Conservation (phyloP, 495 filamentous ascomycete genomes). For the Hyaloscypha bicolor region DNA sequence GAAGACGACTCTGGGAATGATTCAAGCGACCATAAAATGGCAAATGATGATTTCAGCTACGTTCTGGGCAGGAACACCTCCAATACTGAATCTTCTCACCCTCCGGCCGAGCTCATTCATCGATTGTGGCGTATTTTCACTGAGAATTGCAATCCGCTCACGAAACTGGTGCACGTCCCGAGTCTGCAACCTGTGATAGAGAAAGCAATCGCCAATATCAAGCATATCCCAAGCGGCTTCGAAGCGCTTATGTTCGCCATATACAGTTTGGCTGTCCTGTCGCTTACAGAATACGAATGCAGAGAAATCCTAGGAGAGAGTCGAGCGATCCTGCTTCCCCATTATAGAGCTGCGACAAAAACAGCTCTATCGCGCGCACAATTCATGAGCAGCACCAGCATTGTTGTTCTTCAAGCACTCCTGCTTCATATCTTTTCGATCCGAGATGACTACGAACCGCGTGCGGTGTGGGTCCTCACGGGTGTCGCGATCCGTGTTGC, state of each 20-base stretch:
- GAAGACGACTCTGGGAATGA: not conserved
- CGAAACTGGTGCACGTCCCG: constrained; percentile 68
- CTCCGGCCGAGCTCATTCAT: constrained; percentile 22
- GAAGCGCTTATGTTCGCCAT: constrained; percentile 79
- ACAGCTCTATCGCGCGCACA: constrained; percentile 72
- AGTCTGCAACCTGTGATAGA: constrained; percentile 40
- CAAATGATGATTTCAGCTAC: constrained; percentile 7
- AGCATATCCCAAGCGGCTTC: constrained; percentile 55
- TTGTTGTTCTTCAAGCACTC: constrained; percentile 76
- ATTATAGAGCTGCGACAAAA: constrained; percentile 76
- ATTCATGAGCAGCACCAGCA: constrained; percentile 71
- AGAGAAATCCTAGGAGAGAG: constrained; percentile 53
- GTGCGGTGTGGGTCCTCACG: constrained; percentile 60
- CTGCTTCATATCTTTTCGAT: constrained; percentile 61
- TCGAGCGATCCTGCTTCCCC: constrained; percentile 52
- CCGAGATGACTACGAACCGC: constrained; percentile 38
- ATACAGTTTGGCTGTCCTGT: constrained; percentile 74
- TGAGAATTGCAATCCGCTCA: constrained; percentile 69
- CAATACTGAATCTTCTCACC: constrained; percentile 22
- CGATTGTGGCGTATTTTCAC: constrained; percentile 34
- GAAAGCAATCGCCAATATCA: constrained; percentile 47
- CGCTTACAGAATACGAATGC: constrained; percentile 59
- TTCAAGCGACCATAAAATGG: not conserved
- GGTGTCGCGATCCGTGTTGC: constrained; percentile 77
- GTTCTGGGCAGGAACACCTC: constrained; percentile 8